phyloP scores from a whole-genome alignment of 1,139 yeast genomes.

The Geotrichum cucujoidarum region DNA sequence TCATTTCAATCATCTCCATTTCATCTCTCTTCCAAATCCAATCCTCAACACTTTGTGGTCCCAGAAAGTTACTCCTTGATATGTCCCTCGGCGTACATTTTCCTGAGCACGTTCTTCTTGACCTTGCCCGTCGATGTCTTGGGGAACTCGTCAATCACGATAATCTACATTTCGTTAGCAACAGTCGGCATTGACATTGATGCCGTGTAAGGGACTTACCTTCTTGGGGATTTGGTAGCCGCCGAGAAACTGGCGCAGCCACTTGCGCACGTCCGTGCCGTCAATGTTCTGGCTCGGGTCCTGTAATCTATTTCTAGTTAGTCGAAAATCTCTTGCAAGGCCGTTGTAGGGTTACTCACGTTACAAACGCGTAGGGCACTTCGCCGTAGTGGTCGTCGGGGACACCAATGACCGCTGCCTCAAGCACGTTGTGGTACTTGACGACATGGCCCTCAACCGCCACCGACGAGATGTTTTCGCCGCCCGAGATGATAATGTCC shows the following conservation, averaged over 20 bases:
- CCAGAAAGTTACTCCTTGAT: too few relatives aligned
- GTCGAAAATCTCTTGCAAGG: background rate
- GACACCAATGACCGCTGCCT: slow-evolving; percentile 38
- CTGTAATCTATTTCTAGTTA: slow-evolving; percentile 18
- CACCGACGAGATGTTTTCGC: slow-evolving; percentile 77
- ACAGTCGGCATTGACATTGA: background rate
- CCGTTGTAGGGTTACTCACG: slow-evolving; percentile 16
- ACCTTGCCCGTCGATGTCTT: slow-evolving; percentile 40
- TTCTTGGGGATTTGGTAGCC: slow-evolving; percentile 37
- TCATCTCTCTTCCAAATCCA: too few relatives aligned
- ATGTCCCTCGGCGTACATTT: slow-evolving; percentile 1
- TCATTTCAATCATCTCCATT: too few relatives aligned
- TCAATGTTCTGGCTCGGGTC: slow-evolving; percentile 22
- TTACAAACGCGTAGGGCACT: slow-evolving; percentile 36
- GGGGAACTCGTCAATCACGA: slow-evolving; percentile 33
- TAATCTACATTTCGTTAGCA: slow-evolving; percentile 18
- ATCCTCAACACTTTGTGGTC: too few relatives aligned
- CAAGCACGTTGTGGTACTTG: slow-evolving; percentile 39
- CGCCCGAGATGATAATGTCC: slow-evolving; percentile 76
- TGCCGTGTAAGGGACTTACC: slow-evolving; percentile 31
- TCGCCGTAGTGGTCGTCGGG: slow-evolving; percentile 39
- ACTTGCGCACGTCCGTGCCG: slow-evolving; percentile 25
- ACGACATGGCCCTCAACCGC: slow-evolving; percentile 62
- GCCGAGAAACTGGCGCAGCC: slow-evolving; percentile 33
- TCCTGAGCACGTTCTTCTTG: slow-evolving; percentile 32